Conservation (phyloP, 2,329 filamentous ascomycete genomes). For the Penicillium sp. region DNA sequence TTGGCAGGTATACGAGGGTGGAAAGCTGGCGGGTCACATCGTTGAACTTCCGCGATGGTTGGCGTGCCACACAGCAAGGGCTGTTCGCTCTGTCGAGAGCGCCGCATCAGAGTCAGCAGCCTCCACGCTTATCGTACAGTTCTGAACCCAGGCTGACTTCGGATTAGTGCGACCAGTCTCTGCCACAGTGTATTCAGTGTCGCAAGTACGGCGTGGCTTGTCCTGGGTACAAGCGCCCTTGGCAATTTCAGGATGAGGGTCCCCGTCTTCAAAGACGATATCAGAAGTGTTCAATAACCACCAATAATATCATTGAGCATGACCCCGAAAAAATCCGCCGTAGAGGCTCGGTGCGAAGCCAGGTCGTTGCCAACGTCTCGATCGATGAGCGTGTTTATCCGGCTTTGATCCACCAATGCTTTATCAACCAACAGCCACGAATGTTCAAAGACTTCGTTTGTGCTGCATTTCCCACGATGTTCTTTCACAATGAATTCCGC, state of each 20-base stretch:
- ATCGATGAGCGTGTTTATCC: slow-evolving; percentile 10
- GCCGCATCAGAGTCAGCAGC: slow-evolving; percentile 7
- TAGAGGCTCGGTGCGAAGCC: neutral
- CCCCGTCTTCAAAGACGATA: slow-evolving; percentile 6
- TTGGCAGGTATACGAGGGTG: neutral
- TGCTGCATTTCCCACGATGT: slow-evolving; percentile 10
- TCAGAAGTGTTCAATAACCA: neutral
- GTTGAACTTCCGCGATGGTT: slow-evolving; percentile 2
- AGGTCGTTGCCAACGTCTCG: neutral
- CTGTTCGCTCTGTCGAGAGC: slow-evolving; percentile 11
- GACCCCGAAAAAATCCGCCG: neutral
- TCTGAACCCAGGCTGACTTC: neutral
- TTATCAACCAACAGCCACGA: slow-evolving; percentile 6
- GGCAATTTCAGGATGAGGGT: slow-evolving; percentile 10
- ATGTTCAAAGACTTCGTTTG: slow-evolving; percentile 9
- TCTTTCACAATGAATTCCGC: slow-evolving; percentile 10
- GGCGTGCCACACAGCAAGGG: slow-evolving; percentile 9
- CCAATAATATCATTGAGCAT: neutral
- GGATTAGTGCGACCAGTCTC: slow-evolving; percentile 8
- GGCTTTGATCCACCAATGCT: slow-evolving; percentile 4
- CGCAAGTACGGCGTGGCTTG: slow-evolving; percentile 6
- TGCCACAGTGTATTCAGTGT: slow-evolving; percentile 6
- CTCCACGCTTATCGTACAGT: neutral
- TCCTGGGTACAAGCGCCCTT: slow-evolving; percentile 7
- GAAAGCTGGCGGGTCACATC: neutral